Evolutionary conservation across 2,329 filamentous ascomycete species (phyloP).

Genomic region (Trichoderma pleuroti): DNA sequence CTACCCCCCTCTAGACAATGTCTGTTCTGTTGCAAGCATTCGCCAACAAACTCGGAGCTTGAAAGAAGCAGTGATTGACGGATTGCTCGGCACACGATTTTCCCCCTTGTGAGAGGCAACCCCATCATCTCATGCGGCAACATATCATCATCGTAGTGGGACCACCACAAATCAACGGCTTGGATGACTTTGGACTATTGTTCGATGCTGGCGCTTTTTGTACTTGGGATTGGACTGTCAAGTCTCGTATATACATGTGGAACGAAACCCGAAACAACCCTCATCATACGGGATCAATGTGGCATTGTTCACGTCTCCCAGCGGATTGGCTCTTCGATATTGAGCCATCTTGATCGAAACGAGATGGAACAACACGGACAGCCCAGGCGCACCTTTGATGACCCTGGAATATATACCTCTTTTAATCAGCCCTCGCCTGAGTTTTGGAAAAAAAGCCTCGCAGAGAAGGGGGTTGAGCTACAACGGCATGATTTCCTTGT

Average conservation of each 20-base stretch:
- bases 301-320: conserved; percentile 37
- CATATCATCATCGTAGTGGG: conserved; percentile 26
- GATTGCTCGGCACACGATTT: not conserved
- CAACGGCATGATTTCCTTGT: conserved; percentile 1
- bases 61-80: not conserved
- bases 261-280: conserved; percentile 28
- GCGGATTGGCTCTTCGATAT: not conserved
- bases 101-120: not conserved
- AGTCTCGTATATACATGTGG: conserved; percentile 34
- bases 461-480: conserved; percentile 8
- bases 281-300: conserved; percentile 43
- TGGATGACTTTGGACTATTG: conserved; percentile 34
- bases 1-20: not conserved
- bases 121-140: conserved; percentile 23
- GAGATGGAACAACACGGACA: not conserved
- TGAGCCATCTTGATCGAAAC: not conserved
- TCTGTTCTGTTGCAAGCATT: not conserved
- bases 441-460: conserved; percentile 14
- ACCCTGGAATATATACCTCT: not conserved
- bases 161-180: conserved; percentile 28
- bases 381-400: not conserved
- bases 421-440: conserved; percentile 1
- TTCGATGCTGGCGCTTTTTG: conserved; percentile 29
- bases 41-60: not conserved
- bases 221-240: conserved; percentile 29